Percentiles rank a stretch among this genome's conserved stretches.
phyloP scores from a whole-genome alignment of 2,329 filamentous ascomycete species.

The Pseudocercospora fuligena region DNA sequence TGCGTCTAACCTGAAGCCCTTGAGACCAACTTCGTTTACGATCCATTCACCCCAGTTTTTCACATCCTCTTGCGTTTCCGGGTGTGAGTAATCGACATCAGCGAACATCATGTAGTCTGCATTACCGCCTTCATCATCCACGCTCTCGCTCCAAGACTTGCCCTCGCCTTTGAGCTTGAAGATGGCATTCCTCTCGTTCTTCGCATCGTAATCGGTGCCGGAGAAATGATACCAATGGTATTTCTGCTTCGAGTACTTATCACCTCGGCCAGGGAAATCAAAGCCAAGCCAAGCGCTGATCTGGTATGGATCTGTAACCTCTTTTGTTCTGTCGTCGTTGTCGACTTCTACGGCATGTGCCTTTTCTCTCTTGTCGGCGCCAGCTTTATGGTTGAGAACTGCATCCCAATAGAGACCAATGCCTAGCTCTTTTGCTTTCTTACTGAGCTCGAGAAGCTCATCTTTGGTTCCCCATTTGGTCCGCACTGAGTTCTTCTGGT shows the following conservation, averaged over 20 bases:
- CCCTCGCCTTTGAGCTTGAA: slow-evolving; percentile 59
- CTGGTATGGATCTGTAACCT: slow-evolving; percentile 39
- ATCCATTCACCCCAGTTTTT: slow-evolving; percentile 72
- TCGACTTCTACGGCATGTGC: slow-evolving; percentile 68
- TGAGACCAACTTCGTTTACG: slow-evolving; percentile 61
- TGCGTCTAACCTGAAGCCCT: slow-evolving; percentile 71
- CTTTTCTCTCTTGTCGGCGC: slow-evolving; percentile 66
- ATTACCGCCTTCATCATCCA: slow-evolving; percentile 65
- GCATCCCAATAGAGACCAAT: slow-evolving; percentile 70
- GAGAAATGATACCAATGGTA: slow-evolving; percentile 71
- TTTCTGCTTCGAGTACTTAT: slow-evolving; percentile 63
- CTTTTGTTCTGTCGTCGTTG: slow-evolving; percentile 30
- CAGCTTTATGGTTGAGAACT: slow-evolving; percentile 73
- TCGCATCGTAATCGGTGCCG: slow-evolving; percentile 67
- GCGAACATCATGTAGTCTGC: slow-evolving; percentile 72
- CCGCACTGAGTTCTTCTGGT: slow-evolving; percentile 64
- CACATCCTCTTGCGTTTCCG: slow-evolving; percentile 67
- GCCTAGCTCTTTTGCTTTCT: slow-evolving; percentile 56
- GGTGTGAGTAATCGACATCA: slow-evolving; percentile 67
- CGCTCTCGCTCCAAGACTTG: slow-evolving; percentile 66
- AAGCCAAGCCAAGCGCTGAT: slow-evolving; percentile 72
- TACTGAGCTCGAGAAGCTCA: slow-evolving; percentile 60
- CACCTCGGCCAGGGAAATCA: slow-evolving; percentile 64
- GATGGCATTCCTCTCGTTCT: slow-evolving; percentile 61
- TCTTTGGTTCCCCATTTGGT: slow-evolving; percentile 73